Evolutionary conservation across 306 rosid genomes (phyloP).

Genomic region (Mimosa bimucronata): DNA sequence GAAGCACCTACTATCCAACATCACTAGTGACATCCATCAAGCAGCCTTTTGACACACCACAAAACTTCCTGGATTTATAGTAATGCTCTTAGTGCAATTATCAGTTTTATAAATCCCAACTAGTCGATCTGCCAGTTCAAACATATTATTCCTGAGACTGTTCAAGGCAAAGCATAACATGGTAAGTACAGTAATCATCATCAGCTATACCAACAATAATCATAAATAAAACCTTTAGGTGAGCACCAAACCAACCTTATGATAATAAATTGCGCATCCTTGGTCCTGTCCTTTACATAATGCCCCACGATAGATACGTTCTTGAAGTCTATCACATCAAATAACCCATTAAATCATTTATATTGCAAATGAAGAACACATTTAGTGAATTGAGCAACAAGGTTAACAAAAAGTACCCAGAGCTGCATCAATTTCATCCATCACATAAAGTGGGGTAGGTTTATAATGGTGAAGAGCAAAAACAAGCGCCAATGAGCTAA

Average conservation of each 20-base stretch:
- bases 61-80: slow-evolving; percentile 81
- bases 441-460: slow-evolving; percentile 96
- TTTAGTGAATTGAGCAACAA: background rate
- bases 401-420: slow-evolving; percentile 54
- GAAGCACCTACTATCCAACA: slow-evolving; percentile 27
- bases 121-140: slow-evolving; percentile 92
- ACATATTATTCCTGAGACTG: slow-evolving; percentile 97
- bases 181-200: background rate
- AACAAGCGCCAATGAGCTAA: slow-evolving; percentile 96
- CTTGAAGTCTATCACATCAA: slow-evolving; percentile 74
- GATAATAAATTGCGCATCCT: slow-evolving; percentile 88
- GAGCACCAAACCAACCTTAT: slow-evolving; percentile 64
- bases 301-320: slow-evolving; percentile 94
- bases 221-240: background rate
- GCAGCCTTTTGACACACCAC: slow-evolving; percentile 70
- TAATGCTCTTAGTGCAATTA: slow-evolving; percentile 94
- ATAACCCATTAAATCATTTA: slow-evolving; percentile 32
- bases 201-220: slow-evolving; percentile 1
- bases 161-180: slow-evolving; percentile 25
- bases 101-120: slow-evolving; percentile 95
- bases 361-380: slow-evolving; percentile 1
- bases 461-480: slow-evolving; percentile 98
- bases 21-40: slow-evolving; percentile 40
- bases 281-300: slow-evolving; percentile 91
- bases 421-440: slow-evolving; percentile 99